Evolutionary conservation across 345 rosid genomes (phyloP).

Genomic region (Ricinus communis): DNA sequence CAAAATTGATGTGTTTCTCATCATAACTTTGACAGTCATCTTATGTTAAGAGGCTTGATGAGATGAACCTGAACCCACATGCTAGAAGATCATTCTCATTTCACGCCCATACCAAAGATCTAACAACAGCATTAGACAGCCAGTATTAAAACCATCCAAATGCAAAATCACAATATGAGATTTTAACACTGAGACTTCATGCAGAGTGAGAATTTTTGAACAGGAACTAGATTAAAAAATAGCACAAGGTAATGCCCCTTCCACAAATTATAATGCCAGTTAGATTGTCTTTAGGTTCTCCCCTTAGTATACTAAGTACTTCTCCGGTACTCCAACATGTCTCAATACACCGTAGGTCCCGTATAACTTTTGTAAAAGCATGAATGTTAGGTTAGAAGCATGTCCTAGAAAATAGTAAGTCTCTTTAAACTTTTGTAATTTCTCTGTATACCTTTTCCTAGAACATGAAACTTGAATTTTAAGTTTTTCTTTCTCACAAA

Average conservation of each 20-base stretch:
- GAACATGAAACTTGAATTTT: background rate
- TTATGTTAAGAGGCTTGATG: background rate
- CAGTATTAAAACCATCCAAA: background rate
- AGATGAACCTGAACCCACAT: constrained; percentile 2
- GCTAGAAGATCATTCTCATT: constrained; percentile 7
- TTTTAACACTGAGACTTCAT: background rate
- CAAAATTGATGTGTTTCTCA: background rate
- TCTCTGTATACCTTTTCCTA: background rate
- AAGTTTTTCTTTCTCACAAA: background rate
- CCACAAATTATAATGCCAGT: background rate
- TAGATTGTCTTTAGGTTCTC: background rate
- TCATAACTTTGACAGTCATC: background rate
- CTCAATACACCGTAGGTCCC: background rate
- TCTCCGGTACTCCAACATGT: background rate
- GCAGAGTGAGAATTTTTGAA: background rate
- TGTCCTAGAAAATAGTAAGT: constrained; percentile 2
- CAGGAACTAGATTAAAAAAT: background rate
- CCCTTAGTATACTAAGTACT: background rate
- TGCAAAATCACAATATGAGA: background rate
- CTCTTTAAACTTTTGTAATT: background rate
- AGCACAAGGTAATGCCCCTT: background rate
- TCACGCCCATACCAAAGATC: background rate
- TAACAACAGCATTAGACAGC: background rate
- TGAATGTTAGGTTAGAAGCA: background rate
- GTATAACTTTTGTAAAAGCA: background rate